Conservation (phyloP, 2,329 filamentous ascomycete genomes). For the Simplicillium sp. region DNA sequence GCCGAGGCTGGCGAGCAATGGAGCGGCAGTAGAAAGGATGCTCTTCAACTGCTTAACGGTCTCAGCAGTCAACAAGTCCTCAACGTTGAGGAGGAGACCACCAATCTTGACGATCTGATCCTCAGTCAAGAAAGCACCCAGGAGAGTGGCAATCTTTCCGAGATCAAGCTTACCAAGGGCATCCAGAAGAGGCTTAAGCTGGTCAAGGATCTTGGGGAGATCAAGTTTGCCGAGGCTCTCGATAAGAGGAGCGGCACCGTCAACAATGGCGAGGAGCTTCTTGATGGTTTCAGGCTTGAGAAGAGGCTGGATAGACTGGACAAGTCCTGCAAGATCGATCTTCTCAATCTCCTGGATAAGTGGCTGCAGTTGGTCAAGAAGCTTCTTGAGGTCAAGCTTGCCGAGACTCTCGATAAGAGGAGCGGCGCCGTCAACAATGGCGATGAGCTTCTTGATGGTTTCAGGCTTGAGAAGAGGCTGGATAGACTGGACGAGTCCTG, state of each 20-base stretch:
- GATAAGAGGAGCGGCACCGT: constrained; percentile 20
- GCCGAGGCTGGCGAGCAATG: constrained; percentile 5
- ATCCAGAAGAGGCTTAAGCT: constrained; percentile 18
- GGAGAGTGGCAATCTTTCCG: constrained; percentile 15
- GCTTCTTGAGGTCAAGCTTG: constrained; percentile 21
- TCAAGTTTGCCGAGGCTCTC: constrained; percentile 17
- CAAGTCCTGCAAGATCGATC: constrained; percentile 1
- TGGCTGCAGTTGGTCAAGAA: constrained; percentile 11
- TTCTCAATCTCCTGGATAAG: constrained; percentile 12
- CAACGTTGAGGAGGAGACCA: constrained; percentile 8
- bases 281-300: constrained; percentile 12
- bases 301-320: not conserved
- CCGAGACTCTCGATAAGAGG: constrained; percentile 22
- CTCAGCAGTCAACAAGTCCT: constrained; percentile 6
- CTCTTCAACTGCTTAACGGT: constrained; percentile 10
- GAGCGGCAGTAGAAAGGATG: constrained; percentile 5
- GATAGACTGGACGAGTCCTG: constrained; percentile 8
- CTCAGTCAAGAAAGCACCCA: constrained; percentile 16
- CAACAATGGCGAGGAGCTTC: constrained; percentile 15
- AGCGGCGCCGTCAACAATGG: constrained; percentile 14
- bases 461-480: constrained; percentile 13
- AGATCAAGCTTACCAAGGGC: constrained; percentile 20
- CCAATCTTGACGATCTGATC: constrained; percentile 17
- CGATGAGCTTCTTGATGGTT: constrained; percentile 14
- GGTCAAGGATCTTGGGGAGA: constrained; percentile 10